Evolutionary conservation across 805 yeast genomes (phyloP).

Genomic region (Candida schatavii): DNA sequence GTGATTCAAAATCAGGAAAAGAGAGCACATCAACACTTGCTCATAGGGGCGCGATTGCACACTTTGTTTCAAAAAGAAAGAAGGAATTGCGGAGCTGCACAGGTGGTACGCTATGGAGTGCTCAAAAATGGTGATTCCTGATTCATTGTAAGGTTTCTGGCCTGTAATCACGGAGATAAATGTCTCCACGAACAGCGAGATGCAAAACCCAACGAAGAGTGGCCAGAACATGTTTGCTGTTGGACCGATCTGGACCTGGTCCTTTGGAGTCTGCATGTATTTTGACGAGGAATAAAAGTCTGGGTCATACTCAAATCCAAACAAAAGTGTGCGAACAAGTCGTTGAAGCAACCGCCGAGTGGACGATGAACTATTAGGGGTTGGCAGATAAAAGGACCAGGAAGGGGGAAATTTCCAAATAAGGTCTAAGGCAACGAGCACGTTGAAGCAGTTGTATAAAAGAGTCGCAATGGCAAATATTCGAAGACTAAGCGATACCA

Average conservation of each 20-base stretch:
- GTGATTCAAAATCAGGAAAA: constrained; percentile 59
- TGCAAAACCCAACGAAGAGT: constrained; percentile 54
- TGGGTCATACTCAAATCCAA: constrained; percentile 16
- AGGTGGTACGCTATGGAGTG: constrained; percentile 77
- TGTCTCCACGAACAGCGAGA: constrained; percentile 64
- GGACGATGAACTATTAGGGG: constrained; percentile 17
- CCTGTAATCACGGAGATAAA: constrained; percentile 59
- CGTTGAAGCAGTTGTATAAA: constrained; percentile 20
- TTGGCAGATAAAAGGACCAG: constrained; percentile 12
- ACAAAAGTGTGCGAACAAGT: constrained; percentile 9
- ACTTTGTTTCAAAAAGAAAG: constrained; percentile 21
- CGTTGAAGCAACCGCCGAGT: too few species aligned
- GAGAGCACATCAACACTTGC: constrained; percentile 49
- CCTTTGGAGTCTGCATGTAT: constrained; percentile 29
- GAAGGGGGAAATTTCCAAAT: constrained; percentile 10
- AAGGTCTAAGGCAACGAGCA: constrained; percentile 32
- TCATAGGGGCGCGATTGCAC: constrained; percentile 44
- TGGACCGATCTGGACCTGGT: constrained; percentile 43
- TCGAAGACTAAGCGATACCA: constrained; percentile 26
- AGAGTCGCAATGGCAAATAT: constrained; percentile 25
- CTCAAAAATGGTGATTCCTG: constrained; percentile 72
- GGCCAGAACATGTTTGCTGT: constrained; percentile 56
- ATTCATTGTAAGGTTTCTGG: constrained; percentile 53
- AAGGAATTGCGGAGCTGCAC: constrained; percentile 41
- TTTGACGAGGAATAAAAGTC: constrained; percentile 15